Conservation (phyloP, 352 stramenopile species). For the Globisporangium lucens region DNA sequence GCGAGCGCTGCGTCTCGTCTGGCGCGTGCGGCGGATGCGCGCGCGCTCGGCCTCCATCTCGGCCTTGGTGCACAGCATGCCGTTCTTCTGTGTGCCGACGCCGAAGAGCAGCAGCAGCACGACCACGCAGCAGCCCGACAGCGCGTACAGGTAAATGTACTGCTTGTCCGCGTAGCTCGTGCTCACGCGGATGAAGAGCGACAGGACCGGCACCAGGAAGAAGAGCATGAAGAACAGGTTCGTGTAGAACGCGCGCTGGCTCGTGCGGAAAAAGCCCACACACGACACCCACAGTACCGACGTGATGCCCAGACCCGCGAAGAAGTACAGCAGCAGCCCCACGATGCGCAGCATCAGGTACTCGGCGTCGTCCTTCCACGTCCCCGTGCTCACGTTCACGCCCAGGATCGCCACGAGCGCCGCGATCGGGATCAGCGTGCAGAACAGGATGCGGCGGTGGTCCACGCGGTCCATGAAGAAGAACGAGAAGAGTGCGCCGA, state of each 20-base stretch:
- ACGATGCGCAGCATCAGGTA: conserved; percentile 74
- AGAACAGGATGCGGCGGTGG: conserved; percentile 71
- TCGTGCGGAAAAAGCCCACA: conserved; percentile 70
- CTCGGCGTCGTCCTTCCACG: conserved; percentile 49
- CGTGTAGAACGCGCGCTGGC: conserved; percentile 54
- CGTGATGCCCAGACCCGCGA: conserved; percentile 66
- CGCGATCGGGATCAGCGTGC: conserved; percentile 58
- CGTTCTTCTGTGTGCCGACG: conserved; percentile 55
- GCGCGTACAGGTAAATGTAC: conserved; percentile 58
- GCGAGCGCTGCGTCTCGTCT: conserved; percentile 47
- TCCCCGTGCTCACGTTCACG: conserved; percentile 45
- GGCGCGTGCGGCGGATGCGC: conserved; percentile 43
- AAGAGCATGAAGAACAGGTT: conserved; percentile 76
- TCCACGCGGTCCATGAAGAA: conserved; percentile 84
- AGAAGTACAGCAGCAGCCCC: conserved; percentile 72
- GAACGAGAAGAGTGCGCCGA: conserved; percentile 77
- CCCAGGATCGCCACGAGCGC: conserved; percentile 48
- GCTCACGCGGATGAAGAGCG: conserved; percentile 41
- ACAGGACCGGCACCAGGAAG: conserved; percentile 54
- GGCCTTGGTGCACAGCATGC: conserved; percentile 66
- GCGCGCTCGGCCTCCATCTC: conserved; percentile 54
- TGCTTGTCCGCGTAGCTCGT: conserved; percentile 29
- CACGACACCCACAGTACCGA: conserved; percentile 73
- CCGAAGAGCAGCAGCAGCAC: conserved; percentile 44
- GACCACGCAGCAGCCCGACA: conserved; percentile 45